These are phyloP conservation scores for Eimeria praecox DNA, from an alignment of 169 alveolate genomes.

Conservation along the genomic window DNA sequence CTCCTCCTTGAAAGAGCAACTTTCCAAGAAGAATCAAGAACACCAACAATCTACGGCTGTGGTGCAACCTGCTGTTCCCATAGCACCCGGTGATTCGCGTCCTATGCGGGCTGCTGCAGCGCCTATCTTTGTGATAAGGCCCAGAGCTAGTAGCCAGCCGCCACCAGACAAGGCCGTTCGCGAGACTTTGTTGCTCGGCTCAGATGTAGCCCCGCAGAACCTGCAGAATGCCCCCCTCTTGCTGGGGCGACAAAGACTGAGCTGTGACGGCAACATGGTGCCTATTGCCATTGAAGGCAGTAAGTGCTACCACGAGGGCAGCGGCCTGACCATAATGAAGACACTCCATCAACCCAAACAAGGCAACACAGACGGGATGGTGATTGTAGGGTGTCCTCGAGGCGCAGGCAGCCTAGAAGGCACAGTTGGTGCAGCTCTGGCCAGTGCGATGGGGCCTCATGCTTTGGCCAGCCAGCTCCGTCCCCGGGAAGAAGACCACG, in stretches of 20 bases:
- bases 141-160: conserved; percentile 31
- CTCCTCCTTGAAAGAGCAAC: background rate
- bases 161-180: background rate
- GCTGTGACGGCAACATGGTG: background rate
- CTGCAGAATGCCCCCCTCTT: background rate
- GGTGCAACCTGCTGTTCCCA: background rate
- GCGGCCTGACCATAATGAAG: background rate
- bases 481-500: background rate
- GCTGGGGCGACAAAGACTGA: background rate
- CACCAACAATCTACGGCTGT: background rate
- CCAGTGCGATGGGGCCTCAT: background rate
- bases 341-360: background rate
- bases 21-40: background rate
- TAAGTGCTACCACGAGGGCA: background rate
- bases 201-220: background rate
- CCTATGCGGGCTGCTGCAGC: conserved; percentile 6
- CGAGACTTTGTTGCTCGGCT: background rate
- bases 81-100: background rate
- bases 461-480: background rate
- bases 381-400: background rate
- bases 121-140: background rate
- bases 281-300: background rate
- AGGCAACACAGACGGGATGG: background rate
- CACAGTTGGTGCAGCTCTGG: background rate
- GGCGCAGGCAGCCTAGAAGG: background rate